Conservation (phyloP, 2,329 filamentous ascomycete species). For the Dissoconium aciculare region DNA sequence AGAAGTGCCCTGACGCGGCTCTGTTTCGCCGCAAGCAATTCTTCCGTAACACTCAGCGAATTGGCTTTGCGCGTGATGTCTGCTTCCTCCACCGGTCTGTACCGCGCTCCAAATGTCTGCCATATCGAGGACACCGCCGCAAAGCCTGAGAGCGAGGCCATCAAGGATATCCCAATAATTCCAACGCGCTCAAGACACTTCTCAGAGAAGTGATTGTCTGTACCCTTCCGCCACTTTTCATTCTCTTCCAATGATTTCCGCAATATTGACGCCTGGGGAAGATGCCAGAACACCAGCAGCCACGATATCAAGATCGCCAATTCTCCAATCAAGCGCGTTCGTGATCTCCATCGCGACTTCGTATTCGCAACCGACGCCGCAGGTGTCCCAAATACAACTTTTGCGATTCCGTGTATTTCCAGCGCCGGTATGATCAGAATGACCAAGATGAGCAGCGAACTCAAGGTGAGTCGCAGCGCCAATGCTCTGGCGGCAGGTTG, state of each 20-base stretch:
- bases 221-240: constrained; percentile 19
- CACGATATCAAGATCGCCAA: constrained; percentile 48
- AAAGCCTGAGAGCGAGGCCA: constrained; percentile 79
- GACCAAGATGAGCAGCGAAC: constrained; percentile 55
- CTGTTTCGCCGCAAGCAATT: constrained; percentile 63
- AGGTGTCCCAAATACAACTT: constrained; percentile 42
- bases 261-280: constrained; percentile 24
- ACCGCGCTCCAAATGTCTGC: constrained; percentile 60
- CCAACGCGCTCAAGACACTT: constrained; percentile 53
- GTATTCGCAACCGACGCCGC: constrained; percentile 36
- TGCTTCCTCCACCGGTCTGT: constrained; percentile 46
- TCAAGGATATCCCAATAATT: constrained; percentile 70
- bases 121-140: constrained; percentile 77
- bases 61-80: constrained; percentile 65
- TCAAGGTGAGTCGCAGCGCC: constrained; percentile 55
- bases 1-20: constrained; percentile 57
- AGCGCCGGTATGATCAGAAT: constrained; percentile 64
- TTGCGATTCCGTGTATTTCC: constrained; percentile 44
- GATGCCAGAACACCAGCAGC: constrained; percentile 60
- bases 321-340: constrained; percentile 43
- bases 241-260: constrained; percentile 28
- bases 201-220: constrained; percentile 36
- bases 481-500: constrained; percentile 50
- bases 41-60: constrained; percentile 61
- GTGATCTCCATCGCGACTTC: constrained; percentile 38